Base-by-base conservation (phyloP, 495 filamentous ascomycete species). In the Margaritispora aquatica region DNA sequence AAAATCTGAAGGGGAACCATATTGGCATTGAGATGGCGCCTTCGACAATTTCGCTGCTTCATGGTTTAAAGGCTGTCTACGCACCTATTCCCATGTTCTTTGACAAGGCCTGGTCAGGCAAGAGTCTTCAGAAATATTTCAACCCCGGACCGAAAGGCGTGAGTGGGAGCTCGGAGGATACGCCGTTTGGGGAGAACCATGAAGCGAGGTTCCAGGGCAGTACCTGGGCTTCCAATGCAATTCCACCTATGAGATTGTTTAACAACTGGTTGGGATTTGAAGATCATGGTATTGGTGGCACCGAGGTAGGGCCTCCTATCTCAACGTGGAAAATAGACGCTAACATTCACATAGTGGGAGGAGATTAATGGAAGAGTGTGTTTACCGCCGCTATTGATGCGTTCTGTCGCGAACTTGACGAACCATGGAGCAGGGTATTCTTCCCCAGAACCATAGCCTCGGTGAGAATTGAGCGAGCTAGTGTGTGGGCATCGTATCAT, bases 11-110 rank as follows among this genome's bases (percentile, higher is more conserved):
- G 1, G 87, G 88, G 15, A 78, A 84, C 20, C 78, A 82, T 48
- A 78, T 90, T 53, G 81, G 79, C 9, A 84, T 84, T 0, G 87
- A 91, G 63, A 88, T 89, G 86, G 83, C 79, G 36, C 80, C 87
- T 1, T 78, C 79, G 26, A 87, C 85, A 0, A 79, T 79, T 15
- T 76, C 85, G 0, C 71, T 91, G 7, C 77, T 86, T 23, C 87
- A 90, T 66, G 88, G 88, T 1, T 74, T 90, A 51, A 91, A 92
- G 68, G 78, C 83, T 1, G 83, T 88, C 7, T 84, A 79, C 51
- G 81, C 79, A 13, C 86, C 86, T 2, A 83, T 89, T 65, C 87
- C 88, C 0, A 84, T 90, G 49, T 91, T 81, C 68, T 79, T 84
- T 20, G 86, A 88, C 57, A 73, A 78, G 26, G 71, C 74, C 10